These are phyloP conservation scores for Candida nitratophila DNA, from an alignment of 805 yeast species.

Conservation along the genomic window DNA sequence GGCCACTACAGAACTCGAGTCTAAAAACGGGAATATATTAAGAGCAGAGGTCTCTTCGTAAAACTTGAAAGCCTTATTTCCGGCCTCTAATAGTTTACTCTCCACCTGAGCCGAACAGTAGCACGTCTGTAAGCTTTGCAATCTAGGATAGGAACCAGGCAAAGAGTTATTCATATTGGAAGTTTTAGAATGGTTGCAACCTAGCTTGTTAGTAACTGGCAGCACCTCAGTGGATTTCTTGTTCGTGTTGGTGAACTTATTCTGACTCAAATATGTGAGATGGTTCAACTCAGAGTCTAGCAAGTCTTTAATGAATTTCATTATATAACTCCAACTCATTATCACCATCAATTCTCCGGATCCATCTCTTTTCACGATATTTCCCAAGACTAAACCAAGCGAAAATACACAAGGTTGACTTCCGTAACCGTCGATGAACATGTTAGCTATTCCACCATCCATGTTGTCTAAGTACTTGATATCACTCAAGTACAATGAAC, in stretches of 20 bases:
- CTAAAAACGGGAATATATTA: neutral
- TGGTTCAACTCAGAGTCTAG: neutral
- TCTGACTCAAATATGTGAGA: neutral
- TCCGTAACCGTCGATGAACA: neutral
- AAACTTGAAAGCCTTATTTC: neutral
- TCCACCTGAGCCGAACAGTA: neutral
- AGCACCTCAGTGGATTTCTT: no score
- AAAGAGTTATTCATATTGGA: neutral
- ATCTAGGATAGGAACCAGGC: neutral
- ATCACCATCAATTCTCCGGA: constrained; percentile 35
- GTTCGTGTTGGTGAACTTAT: neutral
- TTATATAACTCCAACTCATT: constrained; percentile 12
- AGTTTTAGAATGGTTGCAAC: neutral
- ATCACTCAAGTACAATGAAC: constrained; percentile 25
- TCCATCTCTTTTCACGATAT: constrained; percentile 31
- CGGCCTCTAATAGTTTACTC: neutral
- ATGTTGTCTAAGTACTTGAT: constrained; percentile 37
- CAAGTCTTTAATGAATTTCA: neutral
- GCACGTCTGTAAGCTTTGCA: neutral
- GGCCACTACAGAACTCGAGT: constrained; percentile 10
- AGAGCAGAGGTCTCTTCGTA: neutral
- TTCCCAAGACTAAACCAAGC: constrained; percentile 34
- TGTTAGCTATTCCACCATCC: constrained; percentile 32
- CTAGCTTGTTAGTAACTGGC: neutral
- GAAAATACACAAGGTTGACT: constrained; percentile 5